Conservation (phyloP, 2,329 filamentous ascomycete genomes). For the Stemphylium beticola region DNA sequence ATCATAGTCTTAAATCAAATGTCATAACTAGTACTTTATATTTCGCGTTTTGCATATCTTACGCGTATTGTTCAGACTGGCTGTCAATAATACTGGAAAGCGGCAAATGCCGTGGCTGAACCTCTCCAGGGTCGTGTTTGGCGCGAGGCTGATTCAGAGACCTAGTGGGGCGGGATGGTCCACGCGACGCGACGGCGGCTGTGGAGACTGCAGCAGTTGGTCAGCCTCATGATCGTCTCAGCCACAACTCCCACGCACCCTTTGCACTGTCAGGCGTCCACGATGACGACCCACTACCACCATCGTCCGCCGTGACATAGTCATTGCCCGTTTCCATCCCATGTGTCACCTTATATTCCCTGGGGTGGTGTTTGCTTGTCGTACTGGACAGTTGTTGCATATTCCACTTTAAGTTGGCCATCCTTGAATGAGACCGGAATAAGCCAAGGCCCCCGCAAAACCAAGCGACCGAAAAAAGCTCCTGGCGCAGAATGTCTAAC, state of each 20-base stretch:
- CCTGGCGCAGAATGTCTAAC: conserved; percentile 7
- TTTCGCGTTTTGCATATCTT: not conserved
- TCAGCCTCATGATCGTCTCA: conserved; percentile 18
- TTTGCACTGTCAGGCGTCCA: conserved; percentile 7
- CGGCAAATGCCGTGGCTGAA: not conserved
- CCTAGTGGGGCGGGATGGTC: not conserved
- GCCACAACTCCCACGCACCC: conserved; percentile 8
- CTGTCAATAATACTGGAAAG: not conserved
- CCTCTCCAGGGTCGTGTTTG: not conserved
- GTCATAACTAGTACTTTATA: conserved; percentile 2
- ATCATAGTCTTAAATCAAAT: not conserved
- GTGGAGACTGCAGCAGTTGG: conserved; percentile 1
- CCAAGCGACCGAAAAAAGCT: not conserved
- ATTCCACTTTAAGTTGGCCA: not conserved
- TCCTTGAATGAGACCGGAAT: conserved; percentile 4
- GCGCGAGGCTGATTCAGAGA: conserved; percentile 1
- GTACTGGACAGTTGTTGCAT: conserved; percentile 3
- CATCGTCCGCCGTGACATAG: not conserved
- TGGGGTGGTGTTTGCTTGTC: conserved; percentile 2
- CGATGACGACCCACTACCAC: not conserved
- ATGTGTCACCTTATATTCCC: not conserved
- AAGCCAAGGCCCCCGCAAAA: conserved; percentile 1
- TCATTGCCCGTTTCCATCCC: not conserved
- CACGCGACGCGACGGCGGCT: not conserved
- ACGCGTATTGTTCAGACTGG: not conserved